Base-by-base conservation (phyloP, 306 rosid species). In the Cicer arietinum region DNA sequence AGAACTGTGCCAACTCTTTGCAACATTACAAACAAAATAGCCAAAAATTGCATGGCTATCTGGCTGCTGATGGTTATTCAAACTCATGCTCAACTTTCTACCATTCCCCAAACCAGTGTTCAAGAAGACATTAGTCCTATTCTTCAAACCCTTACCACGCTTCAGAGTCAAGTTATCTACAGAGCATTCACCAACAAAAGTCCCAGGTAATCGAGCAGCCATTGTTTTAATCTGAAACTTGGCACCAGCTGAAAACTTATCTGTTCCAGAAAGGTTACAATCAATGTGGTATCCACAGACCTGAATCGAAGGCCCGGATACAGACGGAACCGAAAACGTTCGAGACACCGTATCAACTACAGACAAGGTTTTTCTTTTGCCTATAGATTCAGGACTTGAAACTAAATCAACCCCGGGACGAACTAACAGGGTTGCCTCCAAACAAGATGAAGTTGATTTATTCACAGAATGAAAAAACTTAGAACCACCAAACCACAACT, bases 341-440 rank as follows among this genome's bases (percentile, higher is more conserved):
- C 97, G 86, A 0, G 96, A 95, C 17, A 90, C 46, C 2, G 92
- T 85, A 71, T 89, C 97, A 68, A 88, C 93, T 22, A 84, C 89
- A 40, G 97, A 86, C 56, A 92, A 81, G 7, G 82, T 79, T 85
- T 81, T 85, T 42, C 79, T 85, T 39, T 77, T 82, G 47, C 84
- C 80, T 42, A 60, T 84, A 46, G 84, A 77, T 50, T 90, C 95
- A 1, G 80, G 80, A 63, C 91, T 81, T 0, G 88, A 83, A 74
- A 88, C 86, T 4, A 84, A 72, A 64, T 84, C 84, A 72, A 72
- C 50, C 8, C 84, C 85, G 0, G 88, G 90, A 45, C 84, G 84
- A 17, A 79, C 64, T 50, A 80, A 12, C 75, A 68, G 17, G 79
- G 81, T 73, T n/a, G 67, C 67, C 45, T 88, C 89, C 0, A 84